Evolutionary conservation across 805 yeast species (phyloP).

Genomic region (Zygoascus tannicola): DNA sequence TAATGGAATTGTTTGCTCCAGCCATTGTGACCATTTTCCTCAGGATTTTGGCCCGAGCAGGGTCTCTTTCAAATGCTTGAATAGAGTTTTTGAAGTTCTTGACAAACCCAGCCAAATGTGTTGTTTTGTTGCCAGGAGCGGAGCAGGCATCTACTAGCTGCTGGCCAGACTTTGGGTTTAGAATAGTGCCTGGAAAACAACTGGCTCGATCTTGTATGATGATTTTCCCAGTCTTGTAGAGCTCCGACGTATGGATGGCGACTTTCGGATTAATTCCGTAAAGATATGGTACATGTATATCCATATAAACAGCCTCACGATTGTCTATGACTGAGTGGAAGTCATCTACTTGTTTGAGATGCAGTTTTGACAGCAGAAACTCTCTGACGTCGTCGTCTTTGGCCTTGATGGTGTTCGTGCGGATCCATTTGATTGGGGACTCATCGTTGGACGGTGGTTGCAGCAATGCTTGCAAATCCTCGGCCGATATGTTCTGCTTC

Average conservation of each 20-base stretch:
- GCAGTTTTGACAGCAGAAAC: conserved; percentile 34
- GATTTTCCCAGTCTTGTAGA: conserved; percentile 65
- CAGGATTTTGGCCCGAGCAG: conserved; percentile 57
- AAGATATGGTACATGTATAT: conserved; percentile 61
- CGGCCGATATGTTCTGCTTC: conserved; percentile 52
- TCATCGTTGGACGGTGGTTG: background rate
- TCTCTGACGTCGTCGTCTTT: conserved; percentile 27
- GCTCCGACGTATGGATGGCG: conserved; percentile 53
- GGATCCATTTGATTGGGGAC: conserved; percentile 40
- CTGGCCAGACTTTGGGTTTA: conserved; percentile 53
- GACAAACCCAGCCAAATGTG: conserved; percentile 72
- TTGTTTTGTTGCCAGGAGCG: conserved; percentile 97
- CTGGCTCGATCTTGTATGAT: conserved; percentile 96
- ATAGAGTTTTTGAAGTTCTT: conserved; percentile 33
- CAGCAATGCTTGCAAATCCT: conserved; percentile 39
- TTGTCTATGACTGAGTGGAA: conserved; percentile 31
- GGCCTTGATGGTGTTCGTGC: conserved; percentile 51
- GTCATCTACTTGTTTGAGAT: conserved; percentile 32
- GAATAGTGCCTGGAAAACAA: conserved; percentile 86
- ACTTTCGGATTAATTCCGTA: conserved; percentile 78
- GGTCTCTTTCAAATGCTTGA: conserved; percentile 83
- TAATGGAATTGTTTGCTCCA: conserved; percentile 43
- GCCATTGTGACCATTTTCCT: conserved; percentile 75
- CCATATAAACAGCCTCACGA: conserved; percentile 49
- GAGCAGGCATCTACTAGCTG: conserved; percentile 86